A percentile compares a stretch with the other conserved stretches of the same genome.
These are phyloP conservation scores for Solanum hybrid DNA, from an alignment of 305 asterid species.

Conservation along the genomic window DNA sequence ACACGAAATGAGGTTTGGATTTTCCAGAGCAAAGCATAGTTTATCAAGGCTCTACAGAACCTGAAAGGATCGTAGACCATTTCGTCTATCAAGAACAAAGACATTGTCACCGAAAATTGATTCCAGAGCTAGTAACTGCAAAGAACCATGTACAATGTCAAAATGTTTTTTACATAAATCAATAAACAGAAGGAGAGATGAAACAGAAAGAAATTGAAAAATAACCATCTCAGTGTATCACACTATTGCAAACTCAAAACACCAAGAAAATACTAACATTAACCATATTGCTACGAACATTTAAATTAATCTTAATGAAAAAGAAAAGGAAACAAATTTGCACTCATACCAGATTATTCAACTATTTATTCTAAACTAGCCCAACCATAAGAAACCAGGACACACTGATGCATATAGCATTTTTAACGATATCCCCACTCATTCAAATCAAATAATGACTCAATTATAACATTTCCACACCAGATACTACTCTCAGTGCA, in stretches of 20 bases:
- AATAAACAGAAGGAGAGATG: not conserved
- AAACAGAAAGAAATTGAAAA: not conserved
- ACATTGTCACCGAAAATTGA: constrained; percentile 70
- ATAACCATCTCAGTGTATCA: not conserved
- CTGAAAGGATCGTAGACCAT: constrained; percentile 60
- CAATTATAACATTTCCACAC: not conserved
- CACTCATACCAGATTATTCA: not conserved
- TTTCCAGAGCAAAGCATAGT: not conserved
- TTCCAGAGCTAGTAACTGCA: constrained; percentile 77
- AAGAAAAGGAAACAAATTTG: not conserved
- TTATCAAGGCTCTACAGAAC: constrained; percentile 20
- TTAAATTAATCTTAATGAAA: not conserved
- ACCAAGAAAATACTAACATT: not conserved
- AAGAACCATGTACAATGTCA: constrained; percentile 7
- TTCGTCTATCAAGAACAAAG: constrained; percentile 44
- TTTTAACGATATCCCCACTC: not conserved
- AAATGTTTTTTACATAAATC: not conserved
- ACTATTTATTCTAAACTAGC: not conserved
- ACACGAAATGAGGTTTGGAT: constrained; percentile 8
- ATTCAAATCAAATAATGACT: not conserved
- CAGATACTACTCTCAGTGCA: not conserved
- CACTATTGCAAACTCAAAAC: not conserved
- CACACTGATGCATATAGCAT: not conserved
- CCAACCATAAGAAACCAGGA: not conserved
- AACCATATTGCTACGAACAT: not conserved